These are phyloP conservation scores for Tylopilus sp. DNA, from an alignment of 768 basidiomycete genomes.

Conservation along the genomic window DNA sequence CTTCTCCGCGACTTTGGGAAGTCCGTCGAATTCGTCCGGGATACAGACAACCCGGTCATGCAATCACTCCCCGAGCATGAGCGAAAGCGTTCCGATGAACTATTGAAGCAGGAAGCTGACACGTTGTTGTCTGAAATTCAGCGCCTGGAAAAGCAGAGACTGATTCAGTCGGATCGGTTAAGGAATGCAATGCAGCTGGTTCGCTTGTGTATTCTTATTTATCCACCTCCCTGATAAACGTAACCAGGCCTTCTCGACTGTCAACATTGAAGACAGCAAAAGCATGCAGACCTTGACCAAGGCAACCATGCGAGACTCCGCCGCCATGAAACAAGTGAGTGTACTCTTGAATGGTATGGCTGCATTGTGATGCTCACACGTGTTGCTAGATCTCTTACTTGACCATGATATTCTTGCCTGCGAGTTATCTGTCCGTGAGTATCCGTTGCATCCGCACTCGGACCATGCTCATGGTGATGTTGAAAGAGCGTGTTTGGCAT, in stretches of 20 bases:
- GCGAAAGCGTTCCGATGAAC: background rate
- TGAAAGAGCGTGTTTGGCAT: conserved; percentile 32
- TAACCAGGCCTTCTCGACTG: conserved; percentile 53
- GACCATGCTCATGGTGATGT: conserved; percentile 1
- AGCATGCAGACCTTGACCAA: conserved; percentile 50
- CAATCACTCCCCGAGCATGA: conserved; percentile 19
- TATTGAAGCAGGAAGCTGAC: conserved; percentile 17
- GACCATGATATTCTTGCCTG: conserved; percentile 60
- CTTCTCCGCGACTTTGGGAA: conserved; percentile 55
- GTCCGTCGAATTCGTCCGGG: conserved; percentile 45
- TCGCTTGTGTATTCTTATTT: background rate
- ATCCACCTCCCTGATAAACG: background rate
- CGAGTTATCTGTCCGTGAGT: conserved; percentile 40
- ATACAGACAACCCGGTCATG: conserved; percentile 50
- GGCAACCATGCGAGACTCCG: conserved; percentile 41
- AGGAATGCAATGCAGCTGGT: conserved; percentile 33
- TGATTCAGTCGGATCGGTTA: conserved; percentile 27
- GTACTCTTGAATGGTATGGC: background rate
- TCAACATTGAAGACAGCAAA: conserved; percentile 57
- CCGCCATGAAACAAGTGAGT: conserved; percentile 34
- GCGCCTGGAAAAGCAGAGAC: conserved; percentile 29
- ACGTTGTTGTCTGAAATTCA: conserved; percentile 43
- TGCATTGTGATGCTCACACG: background rate
- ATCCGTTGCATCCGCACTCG: too few relatives aligned
- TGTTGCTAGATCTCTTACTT: conserved; percentile 47